These are phyloP conservation scores for Iris pallida DNA, from an alignment of 116 monocot species.

Conservation along the genomic window DNA sequence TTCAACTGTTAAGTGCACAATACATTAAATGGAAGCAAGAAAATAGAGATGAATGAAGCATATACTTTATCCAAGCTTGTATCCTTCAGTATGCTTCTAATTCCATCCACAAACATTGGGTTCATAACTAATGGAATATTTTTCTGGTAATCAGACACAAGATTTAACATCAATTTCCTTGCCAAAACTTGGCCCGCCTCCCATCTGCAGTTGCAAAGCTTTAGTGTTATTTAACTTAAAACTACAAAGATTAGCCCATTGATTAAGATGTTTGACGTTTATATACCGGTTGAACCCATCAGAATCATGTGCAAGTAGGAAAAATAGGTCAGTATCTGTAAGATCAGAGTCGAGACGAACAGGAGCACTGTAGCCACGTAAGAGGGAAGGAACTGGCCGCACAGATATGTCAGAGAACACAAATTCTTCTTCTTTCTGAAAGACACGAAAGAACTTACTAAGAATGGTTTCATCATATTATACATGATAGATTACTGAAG, in stretches of 20 bases:
- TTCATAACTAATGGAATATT: slow-evolving; percentile 66
- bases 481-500: neutral
- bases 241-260: neutral
- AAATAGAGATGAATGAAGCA: neutral
- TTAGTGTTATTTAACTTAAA: neutral
- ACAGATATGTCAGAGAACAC: slow-evolving; percentile 71
- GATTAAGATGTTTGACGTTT: neutral
- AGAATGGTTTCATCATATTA: neutral
- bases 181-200: slow-evolving; percentile 92
- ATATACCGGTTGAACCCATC: slow-evolving; percentile 93
- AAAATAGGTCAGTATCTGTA: slow-evolving; percentile 75
- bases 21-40: slow-evolving; percentile 4
- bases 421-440: slow-evolving; percentile 97
- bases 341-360: slow-evolving; percentile 96
- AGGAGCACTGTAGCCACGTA: slow-evolving; percentile 91
- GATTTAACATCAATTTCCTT: slow-evolving; percentile 89
- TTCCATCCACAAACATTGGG: slow-evolving; percentile 74
- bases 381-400: slow-evolving; percentile 77
- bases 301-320: slow-evolving; percentile 94
- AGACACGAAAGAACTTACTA: slow-evolving; percentile 3
- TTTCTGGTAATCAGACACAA: slow-evolving; percentile 81
- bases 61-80: slow-evolving; percentile 85
- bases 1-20: slow-evolving; percentile 5
- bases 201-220: slow-evolving; percentile 54
- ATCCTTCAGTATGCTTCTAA: slow-evolving; percentile 71